Evolutionary conservation across 2,329 filamentous ascomycete genomes (phyloP), one percentile per base, ranked within the genome.

Genomic region (Tolypocladium amazonense): DNA sequence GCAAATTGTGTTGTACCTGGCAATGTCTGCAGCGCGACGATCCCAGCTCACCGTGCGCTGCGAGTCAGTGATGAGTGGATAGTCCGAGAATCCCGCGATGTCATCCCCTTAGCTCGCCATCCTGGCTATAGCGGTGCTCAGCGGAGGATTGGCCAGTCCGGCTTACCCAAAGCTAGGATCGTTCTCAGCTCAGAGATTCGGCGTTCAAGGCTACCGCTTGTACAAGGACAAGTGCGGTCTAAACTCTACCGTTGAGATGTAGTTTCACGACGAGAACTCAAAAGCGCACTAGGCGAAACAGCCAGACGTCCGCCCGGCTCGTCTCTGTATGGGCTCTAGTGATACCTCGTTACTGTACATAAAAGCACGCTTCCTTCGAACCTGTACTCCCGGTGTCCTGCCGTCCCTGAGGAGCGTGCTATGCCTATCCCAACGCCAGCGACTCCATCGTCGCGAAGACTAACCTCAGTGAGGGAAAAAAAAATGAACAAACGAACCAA

Each of bases 351-450:
- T 60, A 56, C 37, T 56, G 37, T 58, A 60, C 59, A 60, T n/a
- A 20, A 41, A 53, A 53, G 25, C 59, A 43, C 56, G 59, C 56
- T 56, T 41, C 50, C 59, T 54, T 12, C 41, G 35, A 58, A n/a
- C 56, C 58, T 50, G 56, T 63, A 64, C 62, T 62, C 63, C 63
- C 57, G 57, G 15, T 56, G 50, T 45, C 50, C 56, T 62, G 59
- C 56, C 54, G 35, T 57, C 60, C 58, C 56, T 58, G 23, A 39
- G 58, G 43, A 57, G 54, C 57, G 56, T 53, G 58, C 59, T 43
- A 41, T 56, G 38, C 61, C 53, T 52, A 58, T 59, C 60, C 50
- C 62, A 70, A 71, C 70, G 68, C 70, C 69, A 54, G 65, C 65
- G 67, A 70, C 65, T 62, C 47, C 60, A 58, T 58, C 45, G 64